Percentiles rank a stretch among this genome's conserved stretches.
These are phyloP conservation scores for Castanospermum australe DNA, from an alignment of 306 rosid genomes.

Conservation along the genomic window DNA sequence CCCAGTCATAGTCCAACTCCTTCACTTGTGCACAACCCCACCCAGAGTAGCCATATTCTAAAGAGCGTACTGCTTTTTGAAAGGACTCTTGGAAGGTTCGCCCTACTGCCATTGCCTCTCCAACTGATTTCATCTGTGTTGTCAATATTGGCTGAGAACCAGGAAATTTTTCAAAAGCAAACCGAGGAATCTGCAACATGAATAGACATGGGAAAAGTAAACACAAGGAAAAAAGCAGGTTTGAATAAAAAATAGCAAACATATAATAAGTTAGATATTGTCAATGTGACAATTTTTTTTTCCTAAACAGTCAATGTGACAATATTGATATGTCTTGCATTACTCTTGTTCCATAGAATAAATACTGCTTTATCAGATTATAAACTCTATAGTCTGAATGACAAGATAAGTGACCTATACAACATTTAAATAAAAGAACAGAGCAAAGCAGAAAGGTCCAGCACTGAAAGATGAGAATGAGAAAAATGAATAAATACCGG, in stretches of 20 bases:
- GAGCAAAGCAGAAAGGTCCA: background rate
- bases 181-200: conserved; percentile 86
- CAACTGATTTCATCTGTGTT: conserved; percentile 98
- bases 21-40: conserved; percentile 84
- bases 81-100: conserved; percentile 95
- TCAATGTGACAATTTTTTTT: no score
- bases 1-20: conserved; percentile 88
- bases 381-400: background rate
- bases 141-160: conserved; percentile 94
- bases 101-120: conserved; percentile 95
- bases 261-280: background rate
- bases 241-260: background rate
- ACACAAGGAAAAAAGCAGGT: conserved; percentile 1
- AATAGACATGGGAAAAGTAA: conserved; percentile 2
- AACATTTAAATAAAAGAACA: background rate
- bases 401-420: background rate
- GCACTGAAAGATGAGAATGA: background rate
- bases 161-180: conserved; percentile 97
- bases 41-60: conserved; percentile 82
- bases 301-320: background rate
- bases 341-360: conserved; percentile 9
- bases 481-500: background rate
- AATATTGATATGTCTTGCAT: conserved; percentile 4
- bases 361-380: background rate
- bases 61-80: conserved; percentile 91